Evolutionary conservation across 2,329 filamentous ascomycete species (phyloP).

Genomic region (Cercospora brassicicola): DNA sequence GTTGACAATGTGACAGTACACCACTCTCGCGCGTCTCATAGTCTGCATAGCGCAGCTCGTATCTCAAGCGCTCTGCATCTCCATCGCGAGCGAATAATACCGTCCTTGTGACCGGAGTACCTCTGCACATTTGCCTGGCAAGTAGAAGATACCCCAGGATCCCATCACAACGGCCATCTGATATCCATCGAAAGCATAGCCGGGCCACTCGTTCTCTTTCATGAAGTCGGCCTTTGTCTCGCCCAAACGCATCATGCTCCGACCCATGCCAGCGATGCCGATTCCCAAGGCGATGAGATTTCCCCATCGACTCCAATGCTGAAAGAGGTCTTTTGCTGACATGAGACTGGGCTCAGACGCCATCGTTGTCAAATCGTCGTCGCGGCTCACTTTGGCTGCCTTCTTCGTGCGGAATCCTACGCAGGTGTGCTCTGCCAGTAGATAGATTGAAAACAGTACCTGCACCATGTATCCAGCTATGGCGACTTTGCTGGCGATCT

Average conservation of each 20-base stretch:
- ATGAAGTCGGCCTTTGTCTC: constrained; percentile 15
- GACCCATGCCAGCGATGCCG: constrained; percentile 11
- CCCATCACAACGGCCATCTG: constrained; percentile 21
- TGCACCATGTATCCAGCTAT: constrained; percentile 14
- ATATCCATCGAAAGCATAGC: constrained; percentile 20
- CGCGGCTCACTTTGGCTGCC: neutral
- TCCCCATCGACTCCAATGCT: constrained; percentile 10
- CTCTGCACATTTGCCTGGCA: constrained; percentile 16
- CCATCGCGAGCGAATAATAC: neutral
- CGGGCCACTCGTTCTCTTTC: constrained; percentile 17
- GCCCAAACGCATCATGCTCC: constrained; percentile 20
- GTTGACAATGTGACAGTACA: too few relatives aligned
- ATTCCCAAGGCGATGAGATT: constrained; percentile 21
- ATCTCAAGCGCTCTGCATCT: neutral
- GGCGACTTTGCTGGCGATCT: constrained; percentile 7
- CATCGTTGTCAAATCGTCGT: neutral
- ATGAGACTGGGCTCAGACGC: neutral
- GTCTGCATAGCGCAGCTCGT: neutral
- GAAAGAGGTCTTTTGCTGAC: constrained; percentile 7
- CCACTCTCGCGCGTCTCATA: neutral
- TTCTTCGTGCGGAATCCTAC: neutral
- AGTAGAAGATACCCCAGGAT: constrained; percentile 14
- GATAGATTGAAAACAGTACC: constrained; percentile 14
- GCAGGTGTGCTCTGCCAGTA: constrained; percentile 13
- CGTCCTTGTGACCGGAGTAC: neutral